Evolutionary conservation across 768 basidiomycete species (phyloP), one percentile per base, ranked within the genome.

Genomic region (Lyophyllum decastes): DNA sequence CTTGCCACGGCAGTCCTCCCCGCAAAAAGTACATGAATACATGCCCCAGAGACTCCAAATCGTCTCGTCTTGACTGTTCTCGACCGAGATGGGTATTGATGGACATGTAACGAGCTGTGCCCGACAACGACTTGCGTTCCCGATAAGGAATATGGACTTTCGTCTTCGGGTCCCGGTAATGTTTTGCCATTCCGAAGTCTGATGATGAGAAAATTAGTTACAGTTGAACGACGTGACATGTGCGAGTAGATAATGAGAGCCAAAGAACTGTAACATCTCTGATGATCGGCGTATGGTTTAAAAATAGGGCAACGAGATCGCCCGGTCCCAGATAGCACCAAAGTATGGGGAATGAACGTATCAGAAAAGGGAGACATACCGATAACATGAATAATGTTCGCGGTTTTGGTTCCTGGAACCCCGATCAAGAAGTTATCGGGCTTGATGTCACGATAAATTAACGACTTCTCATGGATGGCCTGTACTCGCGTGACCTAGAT

Each of bases 111-210:
- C 96, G 88, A 50, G 97, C 96, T 33, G 96, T 98, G 14, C 96
- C 96, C 16, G 92, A 94, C 48, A 98, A 77, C 54, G 92, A 94
- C 80, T 98, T 99, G 67, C 97, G 87, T 72, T 99, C 96, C 64
- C 97, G 87, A 75, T 99, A 99, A n/a, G 97, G 96, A 60, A 99
- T 99, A 74, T 99, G 96, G 56, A 92, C 86, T 71, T 94, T 97
- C 17, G 94, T 94, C 77, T 96, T 98, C 0, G 96, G 96, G 73
- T 99, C 97, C 55, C 97, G 88, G 72, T 98, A 98, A 74, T 98
- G 95, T 75, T 99, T 99, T 50, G 96, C 96, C 97, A 98, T 98
- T 60, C 96, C 96, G 69, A 99, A 98, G 71, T 99, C 96, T 90
- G 44, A 55, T 52, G 43, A 47, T 21, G 52, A 44, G 11, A 47